A percentile compares a stretch with the other conserved stretches of the same genome.
phyloP scores from a whole-genome alignment of 179 eudicot species.

The Spinacia oleracea region DNA sequence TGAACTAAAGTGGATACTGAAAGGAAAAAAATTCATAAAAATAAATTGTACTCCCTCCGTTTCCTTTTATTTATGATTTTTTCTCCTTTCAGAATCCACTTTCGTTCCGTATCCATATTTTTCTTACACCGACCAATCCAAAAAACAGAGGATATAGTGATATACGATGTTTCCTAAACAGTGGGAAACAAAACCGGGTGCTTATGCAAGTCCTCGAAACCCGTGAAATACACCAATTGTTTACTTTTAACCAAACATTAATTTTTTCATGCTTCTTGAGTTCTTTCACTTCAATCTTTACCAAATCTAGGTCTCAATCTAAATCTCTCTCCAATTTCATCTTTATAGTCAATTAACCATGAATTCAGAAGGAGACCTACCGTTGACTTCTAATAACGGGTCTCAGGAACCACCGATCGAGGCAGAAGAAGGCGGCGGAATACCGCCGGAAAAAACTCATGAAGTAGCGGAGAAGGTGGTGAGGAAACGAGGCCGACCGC shows the following conservation, averaged over 20 bases:
- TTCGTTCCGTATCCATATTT: no score
- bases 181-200: constrained; percentile 18
- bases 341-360: not conserved
- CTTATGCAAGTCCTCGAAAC: not conserved
- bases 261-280: not conserved
- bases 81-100: no score
- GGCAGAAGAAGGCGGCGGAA: constrained; percentile 6
- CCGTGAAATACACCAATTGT: not conserved
- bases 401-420: constrained; percentile 22
- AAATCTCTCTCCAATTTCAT: not conserved
- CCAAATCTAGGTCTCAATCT: not conserved
- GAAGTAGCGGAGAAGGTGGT: not conserved
- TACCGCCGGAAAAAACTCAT: constrained; percentile 5
- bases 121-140: no score
- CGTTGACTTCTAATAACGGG: constrained; percentile 29
- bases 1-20: no score
- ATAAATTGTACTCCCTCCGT: no score
- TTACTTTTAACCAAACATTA: not conserved
- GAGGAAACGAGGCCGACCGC: constrained; percentile 12
- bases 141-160: no score
- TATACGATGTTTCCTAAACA: not conserved
- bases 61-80: no score
- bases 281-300: not conserved
- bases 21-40: no score
- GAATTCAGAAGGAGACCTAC: constrained; percentile 1